Percentiles rank a stretch among this genome's conserved stretches.
phyloP scores from a whole-genome alignment of 352 stramenopile genomes.

The Blastocystis sp. region DNA sequence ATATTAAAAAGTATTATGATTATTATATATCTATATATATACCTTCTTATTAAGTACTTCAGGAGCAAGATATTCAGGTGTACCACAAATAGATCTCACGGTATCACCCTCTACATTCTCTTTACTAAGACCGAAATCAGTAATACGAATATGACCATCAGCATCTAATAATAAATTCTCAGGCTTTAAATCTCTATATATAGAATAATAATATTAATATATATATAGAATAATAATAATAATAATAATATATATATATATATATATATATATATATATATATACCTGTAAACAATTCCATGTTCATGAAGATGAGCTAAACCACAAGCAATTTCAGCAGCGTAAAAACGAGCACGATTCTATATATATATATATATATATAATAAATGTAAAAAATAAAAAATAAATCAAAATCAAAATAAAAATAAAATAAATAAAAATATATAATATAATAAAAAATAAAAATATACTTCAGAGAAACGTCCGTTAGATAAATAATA shows the following conservation, averaged over 20 bases:
- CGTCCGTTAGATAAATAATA: slow-evolving; percentile 77
- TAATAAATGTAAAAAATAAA: too few species aligned
- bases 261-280: too few species aligned
- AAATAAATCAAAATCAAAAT: too few species aligned
- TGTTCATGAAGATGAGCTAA: slow-evolving; percentile 70
- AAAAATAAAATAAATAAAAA: too few species aligned
- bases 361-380: background rate
- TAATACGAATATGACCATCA: slow-evolving; percentile 72
- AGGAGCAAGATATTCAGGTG: slow-evolving; percentile 74
- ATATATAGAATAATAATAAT: too few species aligned
- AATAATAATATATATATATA: too few species aligned
- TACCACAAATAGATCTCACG: slow-evolving; percentile 65
- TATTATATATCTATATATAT: slow-evolving; percentile 67
- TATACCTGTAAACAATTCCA: slow-evolving; percentile 75
- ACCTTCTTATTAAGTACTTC: slow-evolving; percentile 79
- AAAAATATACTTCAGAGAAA: slow-evolving; percentile 57
- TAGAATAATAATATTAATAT: background rate
- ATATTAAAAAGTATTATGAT: too few species aligned
- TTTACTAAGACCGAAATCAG: slow-evolving; percentile 79
- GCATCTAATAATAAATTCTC: slow-evolving; percentile 79
- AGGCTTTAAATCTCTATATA: slow-evolving; percentile 69
- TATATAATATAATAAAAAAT: too few species aligned
- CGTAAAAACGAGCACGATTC: slow-evolving; percentile 67
- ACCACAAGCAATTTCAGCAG: slow-evolving; percentile 71
- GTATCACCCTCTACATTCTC: slow-evolving; percentile 59